Evolutionary conservation across 805 yeast genomes (phyloP).

Genomic region (Saturnispora sanitii): DNA sequence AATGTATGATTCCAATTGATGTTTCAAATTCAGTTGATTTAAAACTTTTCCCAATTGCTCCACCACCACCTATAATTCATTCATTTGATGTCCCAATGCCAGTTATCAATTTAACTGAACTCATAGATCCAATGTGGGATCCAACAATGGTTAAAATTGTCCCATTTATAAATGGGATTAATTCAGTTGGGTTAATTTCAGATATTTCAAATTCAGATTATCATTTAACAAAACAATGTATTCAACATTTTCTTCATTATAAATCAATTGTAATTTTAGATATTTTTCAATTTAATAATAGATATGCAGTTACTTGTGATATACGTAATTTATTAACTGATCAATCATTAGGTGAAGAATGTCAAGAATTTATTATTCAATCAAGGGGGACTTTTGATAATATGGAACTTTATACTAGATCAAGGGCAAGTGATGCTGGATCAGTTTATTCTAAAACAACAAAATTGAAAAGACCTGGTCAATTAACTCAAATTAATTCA

Average conservation of each 20-base stretch:
- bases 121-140: slow-evolving; percentile 92
- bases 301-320: slow-evolving; percentile 80
- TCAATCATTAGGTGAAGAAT: slow-evolving; percentile 61
- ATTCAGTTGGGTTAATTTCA: slow-evolving; percentile 69
- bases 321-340: slow-evolving; percentile 60
- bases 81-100: slow-evolving; percentile 87
- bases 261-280: slow-evolving; percentile 76
- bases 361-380: slow-evolving; percentile 70
- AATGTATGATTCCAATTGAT: slow-evolving; percentile 90
- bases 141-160: slow-evolving; percentile 87
- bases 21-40: slow-evolving; percentile 84
- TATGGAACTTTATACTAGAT: slow-evolving; percentile 18
- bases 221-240: slow-evolving; percentile 69
- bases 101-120: slow-evolving; percentile 60
- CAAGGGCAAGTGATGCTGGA: neutral
- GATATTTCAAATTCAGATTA: slow-evolving; percentile 75
- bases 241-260: slow-evolving; percentile 86
- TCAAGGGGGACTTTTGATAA: slow-evolving; percentile 27
- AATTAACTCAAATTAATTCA: slow-evolving; percentile 4
- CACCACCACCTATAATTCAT: slow-evolving; percentile 66
- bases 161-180: slow-evolving; percentile 82
- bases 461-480: neutral
- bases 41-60: slow-evolving; percentile 82
- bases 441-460: neutral
- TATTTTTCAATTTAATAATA: slow-evolving; percentile 79